phyloP scores from a whole-genome alignment of 2,329 filamentous ascomycete genomes.

The Xylogone sp. region DNA sequence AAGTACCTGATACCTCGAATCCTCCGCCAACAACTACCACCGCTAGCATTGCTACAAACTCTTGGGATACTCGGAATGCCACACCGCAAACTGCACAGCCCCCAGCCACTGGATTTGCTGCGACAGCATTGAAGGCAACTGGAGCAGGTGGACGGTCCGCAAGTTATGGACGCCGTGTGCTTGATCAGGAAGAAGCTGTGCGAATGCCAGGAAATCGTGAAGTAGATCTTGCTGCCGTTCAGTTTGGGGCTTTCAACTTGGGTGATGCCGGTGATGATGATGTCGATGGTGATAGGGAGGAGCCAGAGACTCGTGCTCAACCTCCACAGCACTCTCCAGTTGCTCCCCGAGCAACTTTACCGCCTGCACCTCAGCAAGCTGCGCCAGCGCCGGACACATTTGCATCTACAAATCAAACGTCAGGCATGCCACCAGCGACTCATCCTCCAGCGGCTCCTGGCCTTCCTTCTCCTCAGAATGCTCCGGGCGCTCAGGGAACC shows the following conservation, averaged over 20 bases:
- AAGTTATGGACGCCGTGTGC: constrained; percentile 78
- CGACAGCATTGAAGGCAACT: constrained; percentile 76
- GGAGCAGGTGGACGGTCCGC: constrained; percentile 62
- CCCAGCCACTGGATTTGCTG: constrained; percentile 68
- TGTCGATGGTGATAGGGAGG: constrained; percentile 90
- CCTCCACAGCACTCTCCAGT: constrained; percentile 91
- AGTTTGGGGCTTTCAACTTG: constrained; percentile 93
- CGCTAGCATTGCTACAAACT: constrained; percentile 85
- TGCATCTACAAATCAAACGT: constrained; percentile 36
- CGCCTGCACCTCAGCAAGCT: constrained; percentile 59
- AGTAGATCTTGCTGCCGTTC: constrained; percentile 86
- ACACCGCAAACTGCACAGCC: constrained; percentile 60
- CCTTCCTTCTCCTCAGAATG: constrained; percentile 30
- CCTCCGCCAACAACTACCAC: constrained; percentile 77
- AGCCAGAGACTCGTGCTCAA: constrained; percentile 90
- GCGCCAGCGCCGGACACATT: constrained; percentile 53
- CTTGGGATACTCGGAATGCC: constrained; percentile 68
- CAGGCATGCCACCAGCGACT: constrained; percentile 47
- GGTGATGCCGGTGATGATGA: constrained; percentile 76
- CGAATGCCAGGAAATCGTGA: constrained; percentile 98
- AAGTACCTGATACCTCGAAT: constrained; percentile 76
- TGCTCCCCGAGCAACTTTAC: constrained; percentile 80
- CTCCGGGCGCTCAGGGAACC: constrained; percentile 31
- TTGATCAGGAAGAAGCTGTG: constrained; percentile 95
- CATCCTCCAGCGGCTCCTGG: constrained; percentile 34